phyloP scores from a whole-genome alignment of 345 rosid genomes.

The Bruguiera parviflora region DNA sequence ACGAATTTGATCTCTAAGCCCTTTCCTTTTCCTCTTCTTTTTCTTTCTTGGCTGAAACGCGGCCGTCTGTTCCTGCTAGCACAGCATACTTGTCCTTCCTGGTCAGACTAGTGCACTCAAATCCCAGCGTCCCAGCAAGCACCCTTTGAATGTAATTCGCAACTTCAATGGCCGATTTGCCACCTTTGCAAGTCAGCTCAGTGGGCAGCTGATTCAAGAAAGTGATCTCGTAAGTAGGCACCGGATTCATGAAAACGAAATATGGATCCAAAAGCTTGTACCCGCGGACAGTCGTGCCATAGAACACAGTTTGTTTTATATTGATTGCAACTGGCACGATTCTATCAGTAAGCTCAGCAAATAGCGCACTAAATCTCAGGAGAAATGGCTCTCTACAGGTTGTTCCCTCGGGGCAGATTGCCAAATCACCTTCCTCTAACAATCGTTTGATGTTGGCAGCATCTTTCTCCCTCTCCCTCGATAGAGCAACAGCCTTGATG shows the following conservation, averaged over 20 bases:
- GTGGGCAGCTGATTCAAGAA: conserved; percentile 76
- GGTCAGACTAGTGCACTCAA: conserved; percentile 85
- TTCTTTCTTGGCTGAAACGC: conserved; percentile 48
- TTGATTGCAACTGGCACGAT: conserved; percentile 90
- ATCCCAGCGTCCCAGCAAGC: conserved; percentile 75
- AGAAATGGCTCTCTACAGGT: conserved; percentile 93
- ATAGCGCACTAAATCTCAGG: conserved; percentile 80
- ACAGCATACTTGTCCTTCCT: conserved; percentile 87
- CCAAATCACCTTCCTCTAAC: conserved; percentile 83
- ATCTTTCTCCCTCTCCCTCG: conserved; percentile 78
- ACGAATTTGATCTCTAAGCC: neutral
- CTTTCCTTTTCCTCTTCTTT: conserved; percentile 9
- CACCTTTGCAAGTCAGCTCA: conserved; percentile 74
- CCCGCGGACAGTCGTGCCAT: conserved; percentile 84
- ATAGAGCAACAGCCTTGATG: conserved; percentile 79
- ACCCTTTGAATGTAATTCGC: conserved; percentile 90
- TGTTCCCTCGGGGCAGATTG: conserved; percentile 94
- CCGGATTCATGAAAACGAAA: conserved; percentile 89
- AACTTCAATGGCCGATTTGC: conserved; percentile 81
- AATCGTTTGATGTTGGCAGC: conserved; percentile 68
- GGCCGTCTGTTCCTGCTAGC: conserved; percentile 92
- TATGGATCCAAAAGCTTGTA: conserved; percentile 80
- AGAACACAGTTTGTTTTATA: conserved; percentile 67
- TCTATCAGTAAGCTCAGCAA: conserved; percentile 83
- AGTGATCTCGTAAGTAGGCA: conserved; percentile 85